Evolutionary conservation across 768 basidiomycete species (phyloP).

Genomic region (Lanmaoa pseudosensibilis): DNA sequence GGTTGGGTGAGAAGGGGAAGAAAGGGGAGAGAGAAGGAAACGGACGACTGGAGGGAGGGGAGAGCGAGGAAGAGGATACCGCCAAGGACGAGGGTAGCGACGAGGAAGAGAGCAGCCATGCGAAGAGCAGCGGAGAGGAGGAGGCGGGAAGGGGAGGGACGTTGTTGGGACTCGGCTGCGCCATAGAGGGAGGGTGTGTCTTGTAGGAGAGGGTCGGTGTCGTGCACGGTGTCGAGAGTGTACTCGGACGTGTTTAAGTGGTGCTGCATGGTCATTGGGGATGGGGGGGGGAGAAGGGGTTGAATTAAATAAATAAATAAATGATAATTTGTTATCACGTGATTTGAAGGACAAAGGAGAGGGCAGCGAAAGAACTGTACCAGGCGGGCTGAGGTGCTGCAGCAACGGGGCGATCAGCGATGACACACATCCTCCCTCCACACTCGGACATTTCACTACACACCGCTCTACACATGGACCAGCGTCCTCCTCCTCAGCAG

Average conservation of each 20-base stretch:
- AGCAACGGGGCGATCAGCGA: slow-evolving; percentile 27
- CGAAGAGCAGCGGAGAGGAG: slow-evolving; percentile 82
- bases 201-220: slow-evolving; percentile 30
- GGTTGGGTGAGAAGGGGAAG: slow-evolving; percentile 7
- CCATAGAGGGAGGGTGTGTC: slow-evolving; percentile 51
- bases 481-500: slow-evolving; percentile 45
- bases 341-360: slow-evolving; percentile 26
- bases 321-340: slow-evolving; percentile 14
- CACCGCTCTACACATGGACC: slow-evolving; percentile 69
- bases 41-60: slow-evolving; percentile 77
- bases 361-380: background rate
- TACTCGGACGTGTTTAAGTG: slow-evolving; percentile 50
- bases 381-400: slow-evolving; percentile 5
- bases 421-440: slow-evolving; percentile 50
- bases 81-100: slow-evolving; percentile 69
- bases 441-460: slow-evolving; percentile 54
- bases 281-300: background rate
- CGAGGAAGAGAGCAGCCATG: slow-evolving; percentile 74
- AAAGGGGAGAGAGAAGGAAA: slow-evolving; percentile 17
- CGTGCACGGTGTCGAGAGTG: slow-evolving; percentile 61
- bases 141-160: slow-evolving; percentile 50
- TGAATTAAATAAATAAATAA: background rate
- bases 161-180: slow-evolving; percentile 39
- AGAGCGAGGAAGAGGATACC: slow-evolving; percentile 79
- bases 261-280: slow-evolving; percentile 10